Base-by-base conservation (phyloP, 176 grass and related monocot genomes). In the Otatea glauca region DNA sequence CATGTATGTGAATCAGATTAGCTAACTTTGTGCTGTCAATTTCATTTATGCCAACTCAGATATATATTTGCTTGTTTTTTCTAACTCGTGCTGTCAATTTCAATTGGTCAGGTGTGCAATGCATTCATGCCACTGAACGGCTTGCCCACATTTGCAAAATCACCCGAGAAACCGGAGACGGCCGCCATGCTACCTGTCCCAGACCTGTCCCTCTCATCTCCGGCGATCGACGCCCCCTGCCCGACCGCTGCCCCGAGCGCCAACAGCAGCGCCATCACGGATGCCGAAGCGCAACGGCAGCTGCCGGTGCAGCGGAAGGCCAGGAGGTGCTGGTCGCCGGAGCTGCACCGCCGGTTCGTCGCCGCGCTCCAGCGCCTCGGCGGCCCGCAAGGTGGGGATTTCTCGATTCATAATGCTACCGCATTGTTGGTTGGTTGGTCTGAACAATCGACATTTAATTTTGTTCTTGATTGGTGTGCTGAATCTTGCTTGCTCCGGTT, bases 321-420 rank as follows among this genome's bases (percentile, higher is more conserved):
- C 41, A 83, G 93, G 60, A 45, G 96, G 56, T 94, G 93, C 77
- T 99, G 96, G 96, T 99, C 96, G 5, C 91, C 89, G 25, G 96
- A 96, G 81, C 83, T 99, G 44, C 96, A 99, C 63, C 87, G 89
- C 20, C 88, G 85, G 27, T 98, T 98, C 76, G 77, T 95, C 20
- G 65, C 88, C n/a, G 93, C 96, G 3, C 86, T 98, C 47, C 87
- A 95, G 71, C 89, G 89, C 12, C 91, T 98, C 8, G 96, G 96
- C 0, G 96, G 96, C 27, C 71, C 89, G 16, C 96, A 94, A 79
- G 86, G 96, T 95, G 6, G 75, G 85, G 44, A 42, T 48, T 48
- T 17, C 11, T 4, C 25, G 18, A 15, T 56, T 4, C 1, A 34
- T n/a, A 20, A 6, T 25, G 34, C 27, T 24, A 44, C 14, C 60